Conservation (phyloP, 495 filamentous ascomycete genomes). For the Neurospora sp. region DNA sequence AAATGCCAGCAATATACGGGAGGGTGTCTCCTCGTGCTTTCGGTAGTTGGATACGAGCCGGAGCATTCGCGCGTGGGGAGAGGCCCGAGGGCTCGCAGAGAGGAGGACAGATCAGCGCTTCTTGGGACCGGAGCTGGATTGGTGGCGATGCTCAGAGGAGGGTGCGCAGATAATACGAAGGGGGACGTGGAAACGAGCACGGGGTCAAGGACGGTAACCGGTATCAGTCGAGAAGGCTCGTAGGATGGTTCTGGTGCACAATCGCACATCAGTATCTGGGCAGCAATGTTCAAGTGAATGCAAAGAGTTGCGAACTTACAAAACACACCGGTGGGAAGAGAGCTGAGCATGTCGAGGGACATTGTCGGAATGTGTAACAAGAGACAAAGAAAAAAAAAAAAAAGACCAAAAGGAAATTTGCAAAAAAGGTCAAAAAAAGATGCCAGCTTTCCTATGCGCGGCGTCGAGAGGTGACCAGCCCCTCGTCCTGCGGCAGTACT, state of each 20-base stretch:
- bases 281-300: background rate
- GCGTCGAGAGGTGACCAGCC: background rate
- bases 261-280: background rate
- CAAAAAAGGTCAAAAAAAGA: background rate
- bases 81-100: background rate
- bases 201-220: background rate
- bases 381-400: background rate
- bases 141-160: background rate
- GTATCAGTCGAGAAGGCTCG: background rate
- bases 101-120: background rate
- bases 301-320: background rate
- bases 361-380: background rate
- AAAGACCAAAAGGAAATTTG: background rate
- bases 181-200: background rate
- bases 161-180: background rate
- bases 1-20: no score
- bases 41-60: background rate
- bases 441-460: background rate
- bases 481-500: background rate
- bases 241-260: background rate
- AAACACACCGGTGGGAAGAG: background rate
- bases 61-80: background rate
- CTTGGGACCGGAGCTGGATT: background rate
- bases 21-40: background rate
- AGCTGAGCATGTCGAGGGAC: background rate